Conservation (phyloP, 31 red algal species). For the Asparagopsis taxiformis region DNA sequence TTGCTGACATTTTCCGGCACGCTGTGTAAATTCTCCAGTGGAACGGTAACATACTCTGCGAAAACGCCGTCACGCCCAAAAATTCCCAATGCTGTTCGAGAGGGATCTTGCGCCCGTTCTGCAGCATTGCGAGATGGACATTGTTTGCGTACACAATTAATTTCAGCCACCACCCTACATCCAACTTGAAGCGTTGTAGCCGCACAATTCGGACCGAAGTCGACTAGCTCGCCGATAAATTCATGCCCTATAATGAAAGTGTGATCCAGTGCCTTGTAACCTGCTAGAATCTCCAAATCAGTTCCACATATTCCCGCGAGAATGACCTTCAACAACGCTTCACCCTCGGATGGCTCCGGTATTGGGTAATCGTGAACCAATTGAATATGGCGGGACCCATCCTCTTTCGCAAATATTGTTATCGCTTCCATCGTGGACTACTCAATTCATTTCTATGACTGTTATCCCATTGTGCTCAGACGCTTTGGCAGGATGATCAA, state of each 20-base stretch:
- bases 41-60: constrained; percentile 52
- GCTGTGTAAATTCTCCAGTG: constrained; percentile 42
- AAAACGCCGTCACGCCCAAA: constrained; percentile 50
- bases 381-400: constrained; percentile 1
- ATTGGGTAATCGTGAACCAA: constrained; percentile 8
- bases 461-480: no score
- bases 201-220: constrained; percentile 3
- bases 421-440: constrained; percentile 24
- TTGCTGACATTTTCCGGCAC: constrained; percentile 38
- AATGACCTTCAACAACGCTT: constrained; percentile 33
- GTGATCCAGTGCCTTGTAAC: constrained; percentile 28
- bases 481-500: no score
- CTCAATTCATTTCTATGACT: no score
- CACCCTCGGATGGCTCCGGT: constrained; percentile 19
- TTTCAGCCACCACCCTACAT: constrained; percentile 57
- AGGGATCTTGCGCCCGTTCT: constrained; percentile 52
- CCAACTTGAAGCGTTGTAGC: constrained; percentile 13
- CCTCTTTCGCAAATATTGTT: not conserved
- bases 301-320: constrained; percentile 77
- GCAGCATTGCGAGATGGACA: constrained; percentile 1
- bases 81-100: constrained; percentile 49
- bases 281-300: constrained; percentile 42
- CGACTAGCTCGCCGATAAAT: constrained; percentile 39
- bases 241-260: constrained; percentile 59
- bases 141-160: constrained; percentile 47